These are phyloP conservation scores for Warburgia ugandensis DNA, from an alignment of 164 flowering plant genomes.

Conservation along the genomic window DNA sequence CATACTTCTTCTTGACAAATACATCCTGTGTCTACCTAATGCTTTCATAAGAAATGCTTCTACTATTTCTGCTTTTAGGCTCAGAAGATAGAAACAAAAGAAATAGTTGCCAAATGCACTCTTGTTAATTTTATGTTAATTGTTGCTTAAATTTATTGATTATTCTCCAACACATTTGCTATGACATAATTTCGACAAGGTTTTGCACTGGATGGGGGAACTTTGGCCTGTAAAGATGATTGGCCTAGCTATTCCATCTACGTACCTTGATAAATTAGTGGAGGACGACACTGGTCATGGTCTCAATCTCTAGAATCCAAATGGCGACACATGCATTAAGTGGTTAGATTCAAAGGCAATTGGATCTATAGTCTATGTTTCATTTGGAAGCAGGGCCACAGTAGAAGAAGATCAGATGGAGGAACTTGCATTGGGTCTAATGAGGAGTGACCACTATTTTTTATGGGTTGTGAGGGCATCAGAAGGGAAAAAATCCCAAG, in stretches of 20 bases:
- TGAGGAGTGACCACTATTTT: neutral
- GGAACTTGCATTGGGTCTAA: slow-evolving; percentile 1
- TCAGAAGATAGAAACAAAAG: no score
- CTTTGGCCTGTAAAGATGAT: neutral
- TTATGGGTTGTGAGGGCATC: slow-evolving; percentile 8
- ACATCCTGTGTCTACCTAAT: no score
- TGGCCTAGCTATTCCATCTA: neutral
- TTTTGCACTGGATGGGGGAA: neutral
- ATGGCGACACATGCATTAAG: neutral
- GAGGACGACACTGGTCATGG: neutral
- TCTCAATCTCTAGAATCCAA: slow-evolving; percentile 1
- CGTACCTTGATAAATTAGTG: neutral
- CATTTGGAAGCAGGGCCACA: slow-evolving; percentile 7
- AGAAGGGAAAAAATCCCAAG: neutral
- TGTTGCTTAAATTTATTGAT: no score
- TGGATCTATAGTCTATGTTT: slow-evolving; percentile 6
- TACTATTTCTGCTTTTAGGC: no score
- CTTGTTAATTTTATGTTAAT: no score
- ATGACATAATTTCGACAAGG: no score
- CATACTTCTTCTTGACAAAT: no score
- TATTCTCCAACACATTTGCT: no score
- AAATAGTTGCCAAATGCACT: no score
- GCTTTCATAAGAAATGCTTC: no score
- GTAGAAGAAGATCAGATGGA: slow-evolving; percentile 6
- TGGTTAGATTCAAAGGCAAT: slow-evolving; percentile 4